Evolutionary conservation across 2,329 filamentous ascomycete genomes (phyloP), one percentile per base, ranked within the genome.

Genomic region (Hypoxylon sp.): DNA sequence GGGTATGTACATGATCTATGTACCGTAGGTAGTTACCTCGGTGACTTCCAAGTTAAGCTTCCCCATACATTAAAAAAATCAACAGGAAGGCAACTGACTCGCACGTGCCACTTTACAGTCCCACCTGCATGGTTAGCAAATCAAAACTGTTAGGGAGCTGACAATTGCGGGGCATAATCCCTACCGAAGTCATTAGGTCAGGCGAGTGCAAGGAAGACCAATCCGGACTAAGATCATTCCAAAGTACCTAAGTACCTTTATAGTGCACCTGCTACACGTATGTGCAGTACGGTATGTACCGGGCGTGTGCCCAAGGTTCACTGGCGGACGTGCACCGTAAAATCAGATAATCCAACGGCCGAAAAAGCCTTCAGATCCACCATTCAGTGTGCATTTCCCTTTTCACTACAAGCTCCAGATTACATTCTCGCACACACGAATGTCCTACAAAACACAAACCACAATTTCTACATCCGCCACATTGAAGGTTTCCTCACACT

Each of bases 261-360:
- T 57, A 59, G 19, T 39, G 14, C 2, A 47, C 33, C 31, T 57
- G 17, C 26, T 19, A 22, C 26, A 54, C 57, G 33, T 62, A 22
- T 22, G 19, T 22, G 19, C 19, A 3, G 19, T 22, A 22, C 19
- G 19, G 19, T 22, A 22, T 22, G 55, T 63, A 63, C 55, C 55
- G 52, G 29, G 33, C 6, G 29, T 9, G 8, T 9, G 29, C 29
- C 29, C 6, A 19, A 22, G 39, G n/a, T 5, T n/a, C 8, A 37
- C 13, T n/a, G 14, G 39, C 39, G 39, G 39, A 37, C 19, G 5
- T 22, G 42, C 52, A 35, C 24, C 11, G 37, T 22, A 61, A 65
- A 68, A 67, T 72, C 62, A 69, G 63, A 69, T 71, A 72, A 64
- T 72, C 70, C 70, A 70, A 69, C 55, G 54, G 61, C 70, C 70